phyloP scores from a whole-genome alignment of 2,329 filamentous ascomycete species.

The Pseudopyricularia javanii region DNA sequence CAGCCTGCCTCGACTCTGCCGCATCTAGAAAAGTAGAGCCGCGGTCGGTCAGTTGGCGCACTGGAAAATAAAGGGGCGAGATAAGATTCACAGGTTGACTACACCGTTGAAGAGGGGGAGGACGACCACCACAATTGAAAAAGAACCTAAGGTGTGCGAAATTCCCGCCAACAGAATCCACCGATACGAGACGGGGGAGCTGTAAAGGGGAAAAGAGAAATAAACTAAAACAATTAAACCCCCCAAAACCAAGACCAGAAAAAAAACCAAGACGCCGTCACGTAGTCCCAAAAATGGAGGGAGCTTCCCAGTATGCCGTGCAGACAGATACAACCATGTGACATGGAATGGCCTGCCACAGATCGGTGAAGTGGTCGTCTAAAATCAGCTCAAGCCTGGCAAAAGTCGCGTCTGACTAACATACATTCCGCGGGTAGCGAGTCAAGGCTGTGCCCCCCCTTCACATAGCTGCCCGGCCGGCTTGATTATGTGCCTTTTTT shows the following conservation, averaged over 20 bases:
- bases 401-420: neutral
- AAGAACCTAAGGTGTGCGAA: no score
- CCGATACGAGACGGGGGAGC: neutral
- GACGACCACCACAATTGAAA: no score
- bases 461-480: neutral
- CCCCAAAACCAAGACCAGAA: neutral
- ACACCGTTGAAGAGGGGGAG: no score
- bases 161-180: no score
- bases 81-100: no score
- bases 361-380: neutral
- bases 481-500: no score
- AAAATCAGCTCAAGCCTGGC: neutral
- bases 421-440: neutral
- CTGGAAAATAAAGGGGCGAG: no score
- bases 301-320: neutral
- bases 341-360: neutral
- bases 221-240: neutral
- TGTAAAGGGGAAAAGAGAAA: neutral
- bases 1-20: no score
- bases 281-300: neutral
- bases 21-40: no score
- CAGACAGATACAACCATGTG: neutral
- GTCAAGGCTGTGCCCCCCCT: neutral
- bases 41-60: no score
- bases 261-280: neutral